A percentile compares a stretch with the other conserved stretches of the same genome.
phyloP scores from a whole-genome alignment of 2,329 filamentous ascomycete species.

The Aspergillus tanneri region DNA sequence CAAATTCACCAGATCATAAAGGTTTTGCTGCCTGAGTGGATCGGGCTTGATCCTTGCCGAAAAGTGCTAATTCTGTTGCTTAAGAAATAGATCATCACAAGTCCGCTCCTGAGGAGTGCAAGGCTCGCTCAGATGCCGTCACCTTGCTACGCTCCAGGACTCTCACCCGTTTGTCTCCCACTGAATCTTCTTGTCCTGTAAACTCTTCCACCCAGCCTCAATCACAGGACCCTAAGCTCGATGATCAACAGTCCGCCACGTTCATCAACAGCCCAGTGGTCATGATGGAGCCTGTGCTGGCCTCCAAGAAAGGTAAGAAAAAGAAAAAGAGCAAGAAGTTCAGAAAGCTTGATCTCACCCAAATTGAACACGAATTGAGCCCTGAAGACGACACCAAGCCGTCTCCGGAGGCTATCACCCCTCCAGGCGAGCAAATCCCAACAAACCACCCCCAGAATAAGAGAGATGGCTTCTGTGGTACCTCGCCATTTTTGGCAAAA shows the following conservation, averaged over 20 bases:
- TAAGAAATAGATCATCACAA: background rate
- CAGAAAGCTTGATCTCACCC: background rate
- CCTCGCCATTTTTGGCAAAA: background rate
- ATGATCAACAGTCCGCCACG: background rate
- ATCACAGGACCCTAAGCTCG: background rate
- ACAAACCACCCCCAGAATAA: background rate
- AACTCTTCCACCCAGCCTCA: background rate
- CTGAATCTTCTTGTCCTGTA: background rate
- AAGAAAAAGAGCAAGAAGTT: conserved; percentile 15
- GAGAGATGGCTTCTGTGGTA: background rate
- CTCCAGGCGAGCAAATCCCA: background rate
- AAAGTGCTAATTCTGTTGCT: background rate
- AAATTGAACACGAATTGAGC: background rate
- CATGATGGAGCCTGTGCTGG: conserved; percentile 3
- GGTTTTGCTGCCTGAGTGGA: background rate
- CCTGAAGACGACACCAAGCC: background rate
- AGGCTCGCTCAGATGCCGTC: conserved; percentile 15
- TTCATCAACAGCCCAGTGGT: background rate
- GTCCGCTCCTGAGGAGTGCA: conserved; percentile 1
- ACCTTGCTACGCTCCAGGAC: conserved; percentile 17
- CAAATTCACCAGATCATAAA: too few species aligned
- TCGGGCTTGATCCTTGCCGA: background rate
- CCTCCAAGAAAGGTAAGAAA: conserved; percentile 14
- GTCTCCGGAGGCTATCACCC: background rate
- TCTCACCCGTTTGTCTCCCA: conserved; percentile 9